Percentiles rank a stretch among this genome's conserved stretches.
Evolutionary conservation across 2,329 filamentous ascomycete genomes (phyloP).

Genomic region (Diaporthe capsici): DNA sequence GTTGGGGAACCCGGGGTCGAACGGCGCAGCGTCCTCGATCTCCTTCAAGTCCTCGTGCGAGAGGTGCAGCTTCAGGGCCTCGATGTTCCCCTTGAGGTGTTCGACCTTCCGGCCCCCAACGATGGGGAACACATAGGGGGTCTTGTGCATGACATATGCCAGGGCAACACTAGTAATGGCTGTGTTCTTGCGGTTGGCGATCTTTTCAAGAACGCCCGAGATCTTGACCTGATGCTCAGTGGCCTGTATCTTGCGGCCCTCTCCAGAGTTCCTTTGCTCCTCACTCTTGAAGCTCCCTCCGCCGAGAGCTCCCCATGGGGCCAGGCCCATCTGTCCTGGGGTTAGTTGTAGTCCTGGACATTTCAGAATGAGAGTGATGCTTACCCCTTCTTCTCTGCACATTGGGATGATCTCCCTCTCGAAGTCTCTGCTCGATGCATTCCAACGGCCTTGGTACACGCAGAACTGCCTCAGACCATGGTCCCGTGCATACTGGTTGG

Average conservation of each 20-base stretch:
- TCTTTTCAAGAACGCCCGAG: conserved; percentile 62
- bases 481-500: conserved; percentile 60
- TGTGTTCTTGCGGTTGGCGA: conserved; percentile 61
- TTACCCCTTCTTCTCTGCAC: conserved; percentile 68
- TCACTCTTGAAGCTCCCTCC: conserved; percentile 54
- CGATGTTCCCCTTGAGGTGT: conserved; percentile 79
- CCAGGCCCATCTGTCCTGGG: conserved; percentile 56
- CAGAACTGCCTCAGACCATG: conserved; percentile 71
- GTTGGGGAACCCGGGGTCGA: conserved; percentile 78
- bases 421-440: conserved; percentile 72
- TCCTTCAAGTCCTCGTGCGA: conserved; percentile 73
- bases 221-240: conserved; percentile 67
- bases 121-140: conserved; percentile 80
- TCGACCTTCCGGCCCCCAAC: conserved; percentile 78
- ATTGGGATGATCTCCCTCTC: conserved; percentile 80
- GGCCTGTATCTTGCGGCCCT: conserved; percentile 56
- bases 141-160: conserved; percentile 81
- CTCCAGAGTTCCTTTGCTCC: conserved; percentile 49
- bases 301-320: conserved; percentile 68
- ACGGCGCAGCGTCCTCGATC: conserved; percentile 73
- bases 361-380: neutral
- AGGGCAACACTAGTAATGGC: conserved; percentile 69
- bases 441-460: conserved; percentile 77
- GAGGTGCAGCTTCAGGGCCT: conserved; percentile 73
- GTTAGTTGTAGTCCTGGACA: neutral